Conservation (phyloP, 1,139 yeast species). For the Pichia sp. region DNA sequence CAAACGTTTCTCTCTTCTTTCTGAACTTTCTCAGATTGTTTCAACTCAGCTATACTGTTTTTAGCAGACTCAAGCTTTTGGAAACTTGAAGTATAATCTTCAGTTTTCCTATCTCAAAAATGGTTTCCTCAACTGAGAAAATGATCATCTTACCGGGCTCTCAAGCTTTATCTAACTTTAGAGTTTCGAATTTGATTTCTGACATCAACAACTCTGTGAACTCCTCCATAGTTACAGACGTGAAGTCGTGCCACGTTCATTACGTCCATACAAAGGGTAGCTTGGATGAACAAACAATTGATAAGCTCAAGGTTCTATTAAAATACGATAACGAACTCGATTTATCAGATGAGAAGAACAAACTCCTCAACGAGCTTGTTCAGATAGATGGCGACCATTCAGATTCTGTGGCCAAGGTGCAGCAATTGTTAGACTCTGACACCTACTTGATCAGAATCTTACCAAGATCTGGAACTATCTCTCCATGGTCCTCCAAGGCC, state of each 20-base stretch:
- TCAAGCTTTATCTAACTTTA: conserved; percentile 79
- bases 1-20: not conserved
- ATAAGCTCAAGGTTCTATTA: conserved; percentile 59
- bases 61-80: not conserved
- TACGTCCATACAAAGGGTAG: conserved; percentile 58
- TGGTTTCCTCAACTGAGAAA: conserved; percentile 16
- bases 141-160: conserved; percentile 82
- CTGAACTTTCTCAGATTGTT: not conserved
- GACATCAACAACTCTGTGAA: conserved; percentile 69
- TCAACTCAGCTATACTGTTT: not conserved
- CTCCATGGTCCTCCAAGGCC: conserved; percentile 99
- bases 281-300: conserved; percentile 37
- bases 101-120: not conserved
- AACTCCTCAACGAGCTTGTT: conserved; percentile 44
- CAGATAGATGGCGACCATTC: conserved; percentile 23
- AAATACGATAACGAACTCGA: conserved; percentile 72
- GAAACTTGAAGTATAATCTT: not conserved
- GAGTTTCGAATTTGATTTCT: conserved; percentile 67
- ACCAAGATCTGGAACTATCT: conserved; percentile 93
- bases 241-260: conserved; percentile 76
- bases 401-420: conserved; percentile 10
- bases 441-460: conserved; percentile 66
- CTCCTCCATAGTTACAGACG: conserved; percentile 60
- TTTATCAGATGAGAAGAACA: conserved; percentile 43
- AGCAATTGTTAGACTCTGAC: conserved; percentile 32